Base-by-base conservation (phyloP, 805 yeast genomes). In the Wickerhamiella azymoides region DNA sequence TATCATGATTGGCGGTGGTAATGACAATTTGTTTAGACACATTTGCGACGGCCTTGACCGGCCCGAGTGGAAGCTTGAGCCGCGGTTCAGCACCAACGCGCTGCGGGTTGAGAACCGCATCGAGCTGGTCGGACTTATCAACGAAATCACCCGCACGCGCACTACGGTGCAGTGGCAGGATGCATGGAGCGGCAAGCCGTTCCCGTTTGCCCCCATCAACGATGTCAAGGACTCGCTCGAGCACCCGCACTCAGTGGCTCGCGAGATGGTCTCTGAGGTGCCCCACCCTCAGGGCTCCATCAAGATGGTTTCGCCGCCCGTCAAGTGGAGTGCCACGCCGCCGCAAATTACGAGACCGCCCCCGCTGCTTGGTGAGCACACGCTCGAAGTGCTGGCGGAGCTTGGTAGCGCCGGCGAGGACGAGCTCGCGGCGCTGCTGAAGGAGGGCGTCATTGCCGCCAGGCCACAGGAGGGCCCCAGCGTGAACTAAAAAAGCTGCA, bases 1-100 rank as follows among this genome's bases (percentile, higher is more conserved):
- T 13, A 60, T 66, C 26, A 62, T 66, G 65, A 60, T 66, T 39
- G 69, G 70, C 10, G 68, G 68, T 16, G 70, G 69, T 2, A 66
- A 66, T 49, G 70, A 66, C 51, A 60, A 58, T 38, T 54, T 64
- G 39, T 65, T 60, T 51, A 44, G 62, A 7, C 50, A 54, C 26
- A 47, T 64, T 39, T 56, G 66, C 39, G 63, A 59, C 24, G 58
- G 60, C 7, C 49, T 66, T 1, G 62, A 54, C 13, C 54, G 53
- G 36, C 61, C 62, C 1, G 68, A 64, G 42, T 66, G 70, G 70
- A 59, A 55, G 33, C 48, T 51, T 2, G 66, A 65, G 44, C 49
- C 52, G 19, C 44, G 60, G 33, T 66, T 55, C 49, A 28, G 47
- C 9, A 62, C 68, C 9, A 66, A 66, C 45, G 63, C 66, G 7